Base-by-base conservation (phyloP, 345 rosid genomes). In the Geranium brycei region DNA sequence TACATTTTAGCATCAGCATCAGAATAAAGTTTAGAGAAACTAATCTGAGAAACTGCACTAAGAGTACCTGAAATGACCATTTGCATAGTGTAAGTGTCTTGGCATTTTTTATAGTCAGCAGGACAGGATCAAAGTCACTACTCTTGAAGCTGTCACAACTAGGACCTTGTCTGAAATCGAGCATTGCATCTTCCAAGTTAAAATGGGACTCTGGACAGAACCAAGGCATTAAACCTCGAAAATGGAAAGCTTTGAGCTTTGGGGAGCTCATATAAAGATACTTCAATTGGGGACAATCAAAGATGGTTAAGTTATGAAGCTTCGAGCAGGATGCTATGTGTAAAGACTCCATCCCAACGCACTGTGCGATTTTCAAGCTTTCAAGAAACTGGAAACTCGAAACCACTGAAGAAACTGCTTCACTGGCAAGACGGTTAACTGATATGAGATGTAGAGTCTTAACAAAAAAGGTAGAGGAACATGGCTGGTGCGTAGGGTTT, bases 41-140 rank as follows among this genome's bases (percentile, higher is more conserved):
- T 47, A 18, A 17, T 0, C 41, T 66, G 28, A 40, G 62, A 35
- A 40, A 40, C 12, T 55, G 19, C 8, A 23, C 28, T 3, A 12
- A 47, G 28, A 23, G 58, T 80, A 83, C 92, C 89, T 82, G 66
- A 23, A 77, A 86, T 68, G 67, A 77, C 92, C 92, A 86, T 73
- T 72, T 77, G 23, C 89, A 79, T 0, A 86, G 66, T 41, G 89
- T 82, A 5, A 84, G 82, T 60, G 74, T 58, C 62, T 75, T 69
- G 6, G 83, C 73, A 58, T 86, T 86, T 77, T 86, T 86, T 59
- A 83, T 71, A 7, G 84, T 79, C 17, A 86, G 60, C 57, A 79
- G 62, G 60, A 82, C 72, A n/a, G 75, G 74, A 62, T 68, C 83
- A 56, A 79, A 68, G 5, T 73, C 76, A 55, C 38, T 17, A 38